Percentiles rank a stretch among this genome's conserved stretches.
Conservation (phyloP, 2,329 filamentous ascomycete species). For the Peltaster fructicola region DNA sequence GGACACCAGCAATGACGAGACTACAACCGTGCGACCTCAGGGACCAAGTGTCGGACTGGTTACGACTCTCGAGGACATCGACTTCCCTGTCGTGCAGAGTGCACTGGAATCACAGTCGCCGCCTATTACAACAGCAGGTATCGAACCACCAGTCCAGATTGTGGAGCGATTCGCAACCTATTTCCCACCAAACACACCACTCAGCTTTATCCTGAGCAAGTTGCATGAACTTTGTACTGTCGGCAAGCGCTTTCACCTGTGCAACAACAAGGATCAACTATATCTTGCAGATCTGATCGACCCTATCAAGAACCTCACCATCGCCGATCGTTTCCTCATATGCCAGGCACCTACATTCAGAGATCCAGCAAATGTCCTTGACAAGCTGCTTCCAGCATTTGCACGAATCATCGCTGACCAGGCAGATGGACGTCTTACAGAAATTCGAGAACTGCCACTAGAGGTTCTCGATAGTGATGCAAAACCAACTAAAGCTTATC, state of each 20-base stretch:
- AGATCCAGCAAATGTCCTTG: constrained; percentile 30
- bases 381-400: constrained; percentile 40
- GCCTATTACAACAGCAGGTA: constrained; percentile 51
- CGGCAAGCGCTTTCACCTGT: constrained; percentile 53
- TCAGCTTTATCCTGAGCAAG: constrained; percentile 65
- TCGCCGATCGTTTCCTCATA: constrained; percentile 60
- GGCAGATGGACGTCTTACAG: constrained; percentile 48
- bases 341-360: constrained; percentile 50
- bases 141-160: constrained; percentile 53
- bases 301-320: constrained; percentile 44
- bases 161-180: constrained; percentile 64
- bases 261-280: constrained; percentile 43
- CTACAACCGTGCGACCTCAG: constrained; percentile 4
- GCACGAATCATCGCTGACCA: constrained; percentile 54
- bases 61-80: constrained; percentile 55
- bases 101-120: constrained; percentile 48
- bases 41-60: constrained; percentile 46
- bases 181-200: constrained; percentile 63
- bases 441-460: constrained; percentile 52
- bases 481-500: constrained; percentile 34
- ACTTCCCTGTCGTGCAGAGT: constrained; percentile 43
- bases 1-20: constrained; percentile 6
- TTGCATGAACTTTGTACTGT: constrained; percentile 51
- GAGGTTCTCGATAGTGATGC: constrained; percentile 48
- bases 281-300: constrained; percentile 60